Conservation (phyloP, 345 rosid species). For the Populus pruinosa region DNA sequence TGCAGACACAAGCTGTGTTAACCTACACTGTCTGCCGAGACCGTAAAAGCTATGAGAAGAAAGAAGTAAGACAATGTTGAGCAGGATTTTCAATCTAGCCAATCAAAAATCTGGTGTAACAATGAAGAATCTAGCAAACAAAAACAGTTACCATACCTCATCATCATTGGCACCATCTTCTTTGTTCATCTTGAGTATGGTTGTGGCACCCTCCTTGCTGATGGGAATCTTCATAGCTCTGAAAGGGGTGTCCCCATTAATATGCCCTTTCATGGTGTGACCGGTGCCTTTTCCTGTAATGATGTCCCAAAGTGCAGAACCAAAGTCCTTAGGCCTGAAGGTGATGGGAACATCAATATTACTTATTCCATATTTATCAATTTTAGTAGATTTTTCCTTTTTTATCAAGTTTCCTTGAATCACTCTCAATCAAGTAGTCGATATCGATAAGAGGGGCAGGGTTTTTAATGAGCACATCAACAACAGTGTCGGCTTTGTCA, state of each 20-base stretch:
- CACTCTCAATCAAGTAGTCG: slow-evolving; percentile 79
- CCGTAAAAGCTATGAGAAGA: neutral
- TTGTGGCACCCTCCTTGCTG: slow-evolving; percentile 84
- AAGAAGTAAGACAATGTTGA: neutral
- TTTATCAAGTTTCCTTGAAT: slow-evolving; percentile 80
- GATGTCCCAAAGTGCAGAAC: slow-evolving; percentile 98
- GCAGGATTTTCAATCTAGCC: neutral
- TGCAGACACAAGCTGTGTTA: neutral
- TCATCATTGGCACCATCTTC: slow-evolving; percentile 56
- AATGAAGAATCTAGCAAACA: neutral
- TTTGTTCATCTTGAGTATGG: slow-evolving; percentile 78
- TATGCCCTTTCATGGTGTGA: slow-evolving; percentile 77
- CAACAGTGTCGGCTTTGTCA: slow-evolving; percentile 69
- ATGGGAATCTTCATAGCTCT: slow-evolving; percentile 95
- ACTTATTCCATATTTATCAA: slow-evolving; percentile 67
- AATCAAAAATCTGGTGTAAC: neutral
- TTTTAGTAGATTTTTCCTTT: slow-evolving; percentile 50
- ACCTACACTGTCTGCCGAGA: neutral
- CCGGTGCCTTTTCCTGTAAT: slow-evolving; percentile 94
- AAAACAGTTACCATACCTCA: slow-evolving; percentile 34
- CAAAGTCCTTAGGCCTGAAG: slow-evolving; percentile 92
- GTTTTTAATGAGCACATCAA: slow-evolving; percentile 86
- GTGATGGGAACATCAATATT: slow-evolving; percentile 69
- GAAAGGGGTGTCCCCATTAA: slow-evolving; percentile 85
- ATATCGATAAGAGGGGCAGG: slow-evolving; percentile 85